These are phyloP conservation scores for Lithohypha guttulata DNA, from an alignment of 2,329 filamentous ascomycete genomes.

Conservation along the genomic window DNA sequence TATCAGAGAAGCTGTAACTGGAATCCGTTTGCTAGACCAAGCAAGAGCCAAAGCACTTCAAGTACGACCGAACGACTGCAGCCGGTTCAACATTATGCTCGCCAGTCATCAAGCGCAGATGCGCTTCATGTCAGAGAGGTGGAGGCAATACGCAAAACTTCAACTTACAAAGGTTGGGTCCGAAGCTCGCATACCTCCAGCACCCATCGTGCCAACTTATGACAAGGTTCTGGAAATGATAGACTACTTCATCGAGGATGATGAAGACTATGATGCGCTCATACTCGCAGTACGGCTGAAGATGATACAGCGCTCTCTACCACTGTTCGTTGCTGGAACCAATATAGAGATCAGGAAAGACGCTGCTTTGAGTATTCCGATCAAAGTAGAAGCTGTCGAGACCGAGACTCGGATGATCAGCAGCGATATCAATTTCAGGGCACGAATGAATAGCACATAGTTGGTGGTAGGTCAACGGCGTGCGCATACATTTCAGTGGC, in stretches of 20 bases:
- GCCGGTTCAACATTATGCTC: not conserved
- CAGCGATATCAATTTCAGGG: not conserved
- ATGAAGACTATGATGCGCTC: not conserved
- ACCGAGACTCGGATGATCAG: not conserved
- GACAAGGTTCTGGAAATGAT: not conserved
- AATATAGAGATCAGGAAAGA: constrained; percentile 5
- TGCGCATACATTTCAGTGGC: too few relatives aligned
- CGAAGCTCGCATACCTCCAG: not conserved
- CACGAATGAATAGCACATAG: too few relatives aligned
- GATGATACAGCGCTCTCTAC: constrained; percentile 3
- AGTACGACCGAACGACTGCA: not conserved
- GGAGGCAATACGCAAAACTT: not conserved
- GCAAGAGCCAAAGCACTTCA: not conserved
- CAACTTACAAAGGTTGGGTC: not conserved
- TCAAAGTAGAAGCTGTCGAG: not conserved
- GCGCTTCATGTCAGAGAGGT: not conserved
- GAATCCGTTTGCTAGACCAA: not conserved
- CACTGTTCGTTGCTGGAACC: not conserved
- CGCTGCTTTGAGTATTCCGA: constrained; percentile 1
- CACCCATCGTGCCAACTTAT: not conserved
- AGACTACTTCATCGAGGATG: not conserved
- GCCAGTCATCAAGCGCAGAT: constrained; percentile 1
- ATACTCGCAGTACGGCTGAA: not conserved
- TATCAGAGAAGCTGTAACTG: not conserved
- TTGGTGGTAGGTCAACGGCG: too few relatives aligned